These are phyloP conservation scores for Spinellus fusiger DNA, from an alignment of 192 early-diverging fungal species.

Conservation along the genomic window DNA sequence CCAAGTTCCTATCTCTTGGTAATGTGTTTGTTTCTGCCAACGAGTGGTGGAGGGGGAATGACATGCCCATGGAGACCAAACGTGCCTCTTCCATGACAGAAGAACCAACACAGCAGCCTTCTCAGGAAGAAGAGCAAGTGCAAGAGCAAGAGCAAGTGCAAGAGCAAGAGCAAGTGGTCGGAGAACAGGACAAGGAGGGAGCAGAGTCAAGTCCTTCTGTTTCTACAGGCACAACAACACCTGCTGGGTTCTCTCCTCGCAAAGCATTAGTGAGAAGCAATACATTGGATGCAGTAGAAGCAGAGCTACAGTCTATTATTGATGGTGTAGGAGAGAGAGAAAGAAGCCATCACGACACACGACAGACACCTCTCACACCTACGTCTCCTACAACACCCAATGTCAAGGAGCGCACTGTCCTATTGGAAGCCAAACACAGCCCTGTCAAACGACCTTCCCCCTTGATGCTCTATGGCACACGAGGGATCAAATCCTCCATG, in stretches of 20 bases:
- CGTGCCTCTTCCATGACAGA: no score
- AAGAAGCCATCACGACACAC: not conserved
- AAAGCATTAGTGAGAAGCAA: conserved; percentile 11
- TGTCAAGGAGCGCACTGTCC: not conserved
- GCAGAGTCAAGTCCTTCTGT: not conserved
- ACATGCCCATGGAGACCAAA: no score
- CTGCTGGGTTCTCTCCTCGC: no score
- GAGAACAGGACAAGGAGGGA: not conserved
- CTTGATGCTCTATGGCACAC: conserved; percentile 11
- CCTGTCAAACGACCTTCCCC: not conserved
- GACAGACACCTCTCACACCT: not conserved
- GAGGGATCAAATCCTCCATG: conserved; percentile 17
- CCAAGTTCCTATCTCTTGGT: not conserved
- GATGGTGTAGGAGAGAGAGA: conserved; percentile 24
- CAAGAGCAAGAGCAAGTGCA: not conserved
- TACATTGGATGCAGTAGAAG: conserved; percentile 47
- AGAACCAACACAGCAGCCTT: no score
- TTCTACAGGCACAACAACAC: no score
- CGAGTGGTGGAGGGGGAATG: not conserved
- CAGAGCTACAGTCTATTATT: conserved; percentile 48
- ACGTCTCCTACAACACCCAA: not conserved
- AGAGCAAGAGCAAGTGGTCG: not conserved
- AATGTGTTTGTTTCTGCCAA: not conserved
- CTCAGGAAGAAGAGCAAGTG: not conserved
- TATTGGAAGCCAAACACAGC: not conserved